phyloP scores from a whole-genome alignment of 345 rosid species.

The Crucihimalaya himalaica region DNA sequence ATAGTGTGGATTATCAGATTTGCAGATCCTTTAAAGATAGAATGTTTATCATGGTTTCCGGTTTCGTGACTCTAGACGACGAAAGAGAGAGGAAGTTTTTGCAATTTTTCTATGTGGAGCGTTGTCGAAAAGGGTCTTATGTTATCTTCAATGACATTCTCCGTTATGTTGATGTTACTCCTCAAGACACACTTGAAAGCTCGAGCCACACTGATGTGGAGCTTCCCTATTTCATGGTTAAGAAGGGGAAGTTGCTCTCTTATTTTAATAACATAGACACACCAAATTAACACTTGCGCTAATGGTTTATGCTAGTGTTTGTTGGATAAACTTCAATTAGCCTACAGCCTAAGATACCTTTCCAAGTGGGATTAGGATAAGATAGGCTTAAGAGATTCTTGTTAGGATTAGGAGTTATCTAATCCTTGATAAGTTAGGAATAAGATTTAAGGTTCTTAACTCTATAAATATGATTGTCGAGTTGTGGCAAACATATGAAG shows the following conservation, averaged over 20 bases:
- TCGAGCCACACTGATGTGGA: background rate
- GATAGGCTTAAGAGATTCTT: too few relatives aligned
- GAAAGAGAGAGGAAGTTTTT: background rate
- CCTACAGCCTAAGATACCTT: too few relatives aligned
- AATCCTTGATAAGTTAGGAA: too few relatives aligned
- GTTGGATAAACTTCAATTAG: too few relatives aligned
- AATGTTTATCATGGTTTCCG: background rate
- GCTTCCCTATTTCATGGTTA: background rate
- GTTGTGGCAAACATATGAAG: too few relatives aligned
- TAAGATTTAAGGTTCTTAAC: too few relatives aligned
- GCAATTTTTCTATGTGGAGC: background rate
- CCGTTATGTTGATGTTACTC: background rate
- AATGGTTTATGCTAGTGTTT: background rate
- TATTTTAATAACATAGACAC: background rate
- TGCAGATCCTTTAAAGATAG: background rate
- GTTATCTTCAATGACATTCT: background rate
- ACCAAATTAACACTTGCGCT: background rate
- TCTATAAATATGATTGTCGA: too few relatives aligned
- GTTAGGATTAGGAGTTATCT: too few relatives aligned
- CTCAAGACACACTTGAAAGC: background rate
- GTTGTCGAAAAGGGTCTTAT: background rate
- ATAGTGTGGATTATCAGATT: background rate
- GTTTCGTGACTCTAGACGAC: background rate
- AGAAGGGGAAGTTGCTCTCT: background rate
- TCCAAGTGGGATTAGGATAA: too few relatives aligned